Evolutionary conservation across 2,329 filamentous ascomycete species (phyloP).

Genomic region (Beauveria pseudobassiana): DNA sequence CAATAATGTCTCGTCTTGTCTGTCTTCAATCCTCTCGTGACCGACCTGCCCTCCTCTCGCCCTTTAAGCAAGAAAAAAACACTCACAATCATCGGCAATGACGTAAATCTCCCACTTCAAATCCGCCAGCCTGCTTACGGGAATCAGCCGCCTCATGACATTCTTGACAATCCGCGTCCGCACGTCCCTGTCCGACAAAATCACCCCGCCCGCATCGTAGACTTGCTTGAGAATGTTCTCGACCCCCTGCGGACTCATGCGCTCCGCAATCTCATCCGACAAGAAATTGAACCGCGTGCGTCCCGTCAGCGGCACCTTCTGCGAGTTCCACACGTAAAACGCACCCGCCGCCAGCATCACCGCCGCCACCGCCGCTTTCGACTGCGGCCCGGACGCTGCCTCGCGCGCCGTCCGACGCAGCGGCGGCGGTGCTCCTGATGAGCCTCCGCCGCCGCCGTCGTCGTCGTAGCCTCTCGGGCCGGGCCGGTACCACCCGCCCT

Average conservation of each 20-base stretch:
- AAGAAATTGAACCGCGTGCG: conserved; percentile 63
- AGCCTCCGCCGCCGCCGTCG: background rate
- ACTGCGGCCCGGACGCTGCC: background rate
- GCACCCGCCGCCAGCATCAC: conserved; percentile 36
- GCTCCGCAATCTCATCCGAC: conserved; percentile 50
- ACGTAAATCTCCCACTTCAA: conserved; percentile 66
- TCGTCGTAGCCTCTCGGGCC: background rate
- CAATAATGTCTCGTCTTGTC: no score
- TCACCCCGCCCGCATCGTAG: conserved; percentile 40
- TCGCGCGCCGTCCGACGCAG: background rate
- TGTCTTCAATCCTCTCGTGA: background rate
- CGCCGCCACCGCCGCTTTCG: conserved; percentile 21
- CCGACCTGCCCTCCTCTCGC: background rate
- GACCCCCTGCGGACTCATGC: conserved; percentile 23
- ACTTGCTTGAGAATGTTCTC: conserved; percentile 44
- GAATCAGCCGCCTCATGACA: conserved; percentile 60
- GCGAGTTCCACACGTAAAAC: conserved; percentile 63
- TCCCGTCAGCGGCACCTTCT: conserved; percentile 65
- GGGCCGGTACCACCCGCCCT: background rate
- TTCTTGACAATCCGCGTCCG: conserved; percentile 49
- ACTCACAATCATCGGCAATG: conserved; percentile 54
- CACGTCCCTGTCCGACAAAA: conserved; percentile 54
- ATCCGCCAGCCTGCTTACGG: conserved; percentile 53
- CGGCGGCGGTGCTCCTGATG: background rate
- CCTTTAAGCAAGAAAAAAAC: background rate